Evolutionary conservation across 257 asterid genomes (phyloP).

Genomic region (Penstemon davidsonii): DNA sequence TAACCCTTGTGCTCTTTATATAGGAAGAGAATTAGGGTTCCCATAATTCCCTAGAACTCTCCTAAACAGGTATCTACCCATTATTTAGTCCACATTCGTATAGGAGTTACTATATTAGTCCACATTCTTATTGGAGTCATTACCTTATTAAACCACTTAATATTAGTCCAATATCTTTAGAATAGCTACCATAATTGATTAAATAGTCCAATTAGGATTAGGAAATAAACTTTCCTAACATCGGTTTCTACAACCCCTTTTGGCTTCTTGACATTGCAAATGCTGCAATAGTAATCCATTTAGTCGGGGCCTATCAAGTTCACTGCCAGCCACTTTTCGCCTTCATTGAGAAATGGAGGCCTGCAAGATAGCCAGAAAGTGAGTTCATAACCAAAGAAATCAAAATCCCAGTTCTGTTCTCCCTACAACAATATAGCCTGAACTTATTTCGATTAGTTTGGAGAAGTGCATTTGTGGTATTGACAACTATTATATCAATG

Average conservation of each 20-base stretch:
- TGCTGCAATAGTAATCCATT: slow-evolving; percentile 52
- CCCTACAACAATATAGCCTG: slow-evolving; percentile 19
- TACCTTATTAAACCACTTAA: no score
- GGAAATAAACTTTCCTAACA: no score
- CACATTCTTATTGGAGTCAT: no score
- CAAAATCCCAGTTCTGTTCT: slow-evolving; percentile 25
- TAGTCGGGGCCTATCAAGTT: slow-evolving; percentile 56
- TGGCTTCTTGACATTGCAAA: slow-evolving; percentile 61
- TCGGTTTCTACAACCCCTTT: slow-evolving; percentile 56
- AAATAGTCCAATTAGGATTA: no score
- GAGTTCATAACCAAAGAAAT: slow-evolving; percentile 32
- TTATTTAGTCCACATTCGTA: no score
- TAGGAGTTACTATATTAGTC: no score
- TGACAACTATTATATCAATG: slow-evolving; percentile 52
- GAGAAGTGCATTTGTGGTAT: slow-evolving; percentile 42
- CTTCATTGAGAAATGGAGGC: slow-evolving; percentile 42
- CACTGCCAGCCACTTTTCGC: slow-evolving; percentile 59
- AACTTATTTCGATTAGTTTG: slow-evolving; percentile 46
- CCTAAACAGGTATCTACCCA: no score
- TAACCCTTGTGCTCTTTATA: no score
- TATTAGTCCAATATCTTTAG: no score
- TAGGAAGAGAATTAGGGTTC: no score
- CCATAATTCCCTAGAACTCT: no score
- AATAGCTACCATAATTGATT: no score
- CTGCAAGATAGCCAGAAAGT: slow-evolving; percentile 38